A percentile compares a stretch with the other conserved stretches of the same genome.
Evolutionary conservation across 345 rosid species (phyloP).

Genomic region (Arabis alpina): DNA sequence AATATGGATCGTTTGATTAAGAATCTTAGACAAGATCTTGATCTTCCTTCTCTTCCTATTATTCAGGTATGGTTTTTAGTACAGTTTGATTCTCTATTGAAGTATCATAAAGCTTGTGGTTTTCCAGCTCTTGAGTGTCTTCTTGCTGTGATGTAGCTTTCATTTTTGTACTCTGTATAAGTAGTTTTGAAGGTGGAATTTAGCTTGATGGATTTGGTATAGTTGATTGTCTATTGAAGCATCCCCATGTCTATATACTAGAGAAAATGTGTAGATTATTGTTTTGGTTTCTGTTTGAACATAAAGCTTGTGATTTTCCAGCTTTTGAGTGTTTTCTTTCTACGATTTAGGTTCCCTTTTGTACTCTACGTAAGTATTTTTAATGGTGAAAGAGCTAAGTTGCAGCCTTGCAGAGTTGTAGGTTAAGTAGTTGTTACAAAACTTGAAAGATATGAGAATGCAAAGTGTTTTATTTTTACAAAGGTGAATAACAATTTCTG

Average conservation of each 20-base stretch:
- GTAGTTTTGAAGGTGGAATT: no score
- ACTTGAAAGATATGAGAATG: neutral
- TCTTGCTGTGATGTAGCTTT: no score
- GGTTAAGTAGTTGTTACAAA: neutral
- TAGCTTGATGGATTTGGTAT: neutral
- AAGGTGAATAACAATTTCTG: neutral
- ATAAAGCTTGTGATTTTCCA: neutral
- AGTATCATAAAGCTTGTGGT: no score
- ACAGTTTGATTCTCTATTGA: no score
- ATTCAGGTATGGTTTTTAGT: conserved; percentile 45
- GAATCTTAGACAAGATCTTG: conserved; percentile 68
- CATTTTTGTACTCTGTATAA: no score
- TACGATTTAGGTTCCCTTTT: neutral
- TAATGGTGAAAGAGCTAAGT: neutral
- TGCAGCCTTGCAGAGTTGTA: neutral
- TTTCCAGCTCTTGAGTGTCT: no score
- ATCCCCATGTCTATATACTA: neutral
- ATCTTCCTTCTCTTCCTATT: conserved; percentile 73
- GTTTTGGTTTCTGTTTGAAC: neutral
- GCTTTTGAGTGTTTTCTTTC: neutral
- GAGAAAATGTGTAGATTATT: neutral
- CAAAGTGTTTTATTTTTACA: neutral
- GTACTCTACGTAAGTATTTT: neutral
- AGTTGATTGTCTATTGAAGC: neutral
- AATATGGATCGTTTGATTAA: conserved; percentile 63